Evolutionary conservation across 2,329 filamentous ascomycete genomes (phyloP).

Genomic region (Bisporella sp.): DNA sequence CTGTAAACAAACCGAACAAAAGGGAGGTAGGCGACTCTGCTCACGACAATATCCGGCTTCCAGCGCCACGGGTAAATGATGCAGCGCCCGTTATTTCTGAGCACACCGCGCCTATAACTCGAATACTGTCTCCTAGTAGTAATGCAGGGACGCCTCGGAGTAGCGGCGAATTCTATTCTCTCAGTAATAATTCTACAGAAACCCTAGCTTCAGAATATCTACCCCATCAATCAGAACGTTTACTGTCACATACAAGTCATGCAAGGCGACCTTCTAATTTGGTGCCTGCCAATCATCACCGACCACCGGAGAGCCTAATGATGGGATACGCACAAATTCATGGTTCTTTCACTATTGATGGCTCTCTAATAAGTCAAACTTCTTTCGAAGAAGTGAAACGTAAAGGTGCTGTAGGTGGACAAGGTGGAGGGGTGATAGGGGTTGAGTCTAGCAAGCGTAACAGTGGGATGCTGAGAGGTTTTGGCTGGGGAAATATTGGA

Average conservation of each 20-base stretch:
- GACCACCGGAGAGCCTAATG: conserved; percentile 73
- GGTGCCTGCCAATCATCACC: conserved; percentile 34
- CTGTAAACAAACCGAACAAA: conserved; percentile 5
- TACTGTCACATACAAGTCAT: conserved; percentile 35
- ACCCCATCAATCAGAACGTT: conserved; percentile 39
- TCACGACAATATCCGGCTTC: conserved; percentile 11
- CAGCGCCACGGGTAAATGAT: conserved; percentile 22
- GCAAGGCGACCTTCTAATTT: conserved; percentile 38
- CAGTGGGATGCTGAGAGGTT: conserved; percentile 71
- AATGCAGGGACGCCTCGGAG: conserved; percentile 75
- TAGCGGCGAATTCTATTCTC: conserved; percentile 89
- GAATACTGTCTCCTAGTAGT: conserved; percentile 73
- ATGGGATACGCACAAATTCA: conserved; percentile 97
- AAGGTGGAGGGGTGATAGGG: conserved; percentile 80
- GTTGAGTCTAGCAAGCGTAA: conserved; percentile 66
- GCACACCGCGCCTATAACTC: conserved; percentile 49
- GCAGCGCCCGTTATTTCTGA: conserved; percentile 46
- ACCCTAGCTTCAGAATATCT: conserved; percentile 88
- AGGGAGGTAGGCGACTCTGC: conserved; percentile 1
- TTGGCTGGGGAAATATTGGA: conserved; percentile 84
- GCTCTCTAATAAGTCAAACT: conserved; percentile 79
- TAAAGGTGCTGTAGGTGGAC: conserved; percentile 82
- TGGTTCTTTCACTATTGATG: conserved; percentile 86
- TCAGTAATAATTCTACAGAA: conserved; percentile 92
- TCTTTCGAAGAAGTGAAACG: conserved; percentile 95